These are phyloP conservation scores for Stachybotrys echinatus DNA, from an alignment of 2,329 filamentous ascomycete genomes.

Conservation along the genomic window DNA sequence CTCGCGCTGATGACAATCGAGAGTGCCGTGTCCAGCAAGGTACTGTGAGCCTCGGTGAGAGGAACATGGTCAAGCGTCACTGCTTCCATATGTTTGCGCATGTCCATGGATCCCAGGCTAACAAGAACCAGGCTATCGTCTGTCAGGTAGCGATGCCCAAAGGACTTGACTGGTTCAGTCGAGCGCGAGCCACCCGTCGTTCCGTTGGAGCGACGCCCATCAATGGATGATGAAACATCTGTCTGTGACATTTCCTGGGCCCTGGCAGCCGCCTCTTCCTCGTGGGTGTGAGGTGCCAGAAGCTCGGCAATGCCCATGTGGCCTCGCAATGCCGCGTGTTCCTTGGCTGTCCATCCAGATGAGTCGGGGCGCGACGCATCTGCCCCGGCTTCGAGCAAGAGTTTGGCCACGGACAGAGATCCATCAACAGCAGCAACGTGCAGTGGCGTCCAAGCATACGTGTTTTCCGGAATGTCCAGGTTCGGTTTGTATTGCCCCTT, in stretches of 20 bases:
- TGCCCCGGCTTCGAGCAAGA: constrained; percentile 74
- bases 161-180: constrained; percentile 83
- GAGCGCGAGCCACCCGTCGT: constrained; percentile 41
- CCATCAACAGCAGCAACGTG: constrained; percentile 92
- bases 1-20: constrained; percentile 86
- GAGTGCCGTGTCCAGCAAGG: constrained; percentile 88
- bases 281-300: constrained; percentile 48
- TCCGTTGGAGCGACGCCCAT: constrained; percentile 51
- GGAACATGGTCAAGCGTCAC: constrained; percentile 87
- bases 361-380: constrained; percentile 71
- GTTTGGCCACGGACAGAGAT: constrained; percentile 65
- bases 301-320: constrained; percentile 75
- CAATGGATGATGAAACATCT: constrained; percentile 46
- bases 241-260: constrained; percentile 3
- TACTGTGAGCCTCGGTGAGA: constrained; percentile 80
- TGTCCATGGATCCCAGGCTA: constrained; percentile 91
- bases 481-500: constrained; percentile 64
- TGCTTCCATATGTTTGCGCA: constrained; percentile 72
- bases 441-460: constrained; percentile 91
- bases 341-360: constrained; percentile 90
- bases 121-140: constrained; percentile 87
- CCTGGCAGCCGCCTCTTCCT: constrained; percentile 21
- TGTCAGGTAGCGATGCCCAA: constrained; percentile 90
- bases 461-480: constrained; percentile 72
- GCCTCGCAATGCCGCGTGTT: constrained; percentile 86